Percentiles rank a stretch among this genome's conserved stretches.
These are phyloP conservation scores for Citrus unshiu DNA, from an alignment of 345 rosid species.

Conservation along the genomic window DNA sequence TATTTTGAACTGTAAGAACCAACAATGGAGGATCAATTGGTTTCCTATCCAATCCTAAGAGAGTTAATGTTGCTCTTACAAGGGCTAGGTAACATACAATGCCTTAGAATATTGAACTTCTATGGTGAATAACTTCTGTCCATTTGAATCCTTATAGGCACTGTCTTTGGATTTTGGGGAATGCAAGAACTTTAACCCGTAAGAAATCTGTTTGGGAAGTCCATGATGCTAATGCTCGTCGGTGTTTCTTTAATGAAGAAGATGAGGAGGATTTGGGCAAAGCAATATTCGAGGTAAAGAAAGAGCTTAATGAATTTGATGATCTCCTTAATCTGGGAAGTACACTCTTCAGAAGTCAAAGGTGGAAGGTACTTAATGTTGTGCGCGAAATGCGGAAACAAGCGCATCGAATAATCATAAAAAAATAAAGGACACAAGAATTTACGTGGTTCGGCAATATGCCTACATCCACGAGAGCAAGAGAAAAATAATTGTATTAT, in stretches of 20 bases:
- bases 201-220: constrained; percentile 38
- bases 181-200: constrained; percentile 30
- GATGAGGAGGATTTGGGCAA: constrained; percentile 36
- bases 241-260: constrained; percentile 40
- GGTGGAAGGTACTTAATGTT: too few relatives aligned
- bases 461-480: too few relatives aligned
- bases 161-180: constrained; percentile 55
- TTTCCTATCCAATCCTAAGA: constrained; percentile 15
- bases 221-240: constrained; percentile 37
- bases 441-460: too few relatives aligned
- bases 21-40: constrained; percentile 21
- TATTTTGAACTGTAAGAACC: constrained; percentile 26
- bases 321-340: constrained; percentile 34
- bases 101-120: too few relatives aligned
- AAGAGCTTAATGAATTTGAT: constrained; percentile 36
- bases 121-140: neutral
- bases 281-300: constrained; percentile 31
- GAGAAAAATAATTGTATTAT: too few relatives aligned
- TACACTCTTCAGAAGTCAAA: constrained; percentile 28
- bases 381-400: too few relatives aligned
- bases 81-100: constrained; percentile 24
- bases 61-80: constrained; percentile 33
- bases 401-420: too few relatives aligned
- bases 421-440: too few relatives aligned
- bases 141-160: constrained; percentile 27